phyloP scores from a whole-genome alignment of 2,329 filamentous ascomycete genomes.

The Epichloe coenophiala region DNA sequence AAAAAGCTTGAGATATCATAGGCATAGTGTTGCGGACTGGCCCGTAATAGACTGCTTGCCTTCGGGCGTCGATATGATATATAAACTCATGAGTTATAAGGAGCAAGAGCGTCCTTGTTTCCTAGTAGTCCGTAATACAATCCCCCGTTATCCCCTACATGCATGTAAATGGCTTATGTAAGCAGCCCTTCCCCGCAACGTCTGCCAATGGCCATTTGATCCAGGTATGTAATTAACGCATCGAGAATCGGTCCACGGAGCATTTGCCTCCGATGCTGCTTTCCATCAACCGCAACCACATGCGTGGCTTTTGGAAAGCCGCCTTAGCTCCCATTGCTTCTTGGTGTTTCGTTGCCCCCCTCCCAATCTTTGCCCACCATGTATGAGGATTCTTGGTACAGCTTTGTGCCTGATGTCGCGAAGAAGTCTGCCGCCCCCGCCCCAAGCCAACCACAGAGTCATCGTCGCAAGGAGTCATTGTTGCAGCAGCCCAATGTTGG shows the following conservation, averaged over 20 bases:
- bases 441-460: conserved; percentile 32
- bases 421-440: conserved; percentile 33
- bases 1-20: too few species aligned
- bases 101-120: too few species aligned
- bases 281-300: background rate
- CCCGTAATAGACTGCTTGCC: too few species aligned
- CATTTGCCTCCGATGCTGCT: conserved; percentile 2
- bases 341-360: background rate
- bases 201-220: background rate
- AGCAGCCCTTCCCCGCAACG: too few species aligned
- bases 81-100: too few species aligned
- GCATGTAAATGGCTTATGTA: too few species aligned
- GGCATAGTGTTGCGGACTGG: too few species aligned
- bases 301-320: conserved; percentile 14
- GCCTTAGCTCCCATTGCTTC: background rate
- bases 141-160: too few species aligned
- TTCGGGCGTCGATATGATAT: too few species aligned
- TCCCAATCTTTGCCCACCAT: conserved; percentile 29
- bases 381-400: conserved; percentile 82
- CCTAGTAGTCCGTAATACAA: too few species aligned
- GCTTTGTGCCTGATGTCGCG: conserved; percentile 51
- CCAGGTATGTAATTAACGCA: background rate
- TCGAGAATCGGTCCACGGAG: conserved; percentile 3
- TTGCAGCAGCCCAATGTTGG: conserved; percentile 52
- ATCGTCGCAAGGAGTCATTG: conserved; percentile 56